Evolutionary conservation across 1,139 yeast genomes (phyloP).

Genomic region (Geotrichum klebahnii): DNA sequence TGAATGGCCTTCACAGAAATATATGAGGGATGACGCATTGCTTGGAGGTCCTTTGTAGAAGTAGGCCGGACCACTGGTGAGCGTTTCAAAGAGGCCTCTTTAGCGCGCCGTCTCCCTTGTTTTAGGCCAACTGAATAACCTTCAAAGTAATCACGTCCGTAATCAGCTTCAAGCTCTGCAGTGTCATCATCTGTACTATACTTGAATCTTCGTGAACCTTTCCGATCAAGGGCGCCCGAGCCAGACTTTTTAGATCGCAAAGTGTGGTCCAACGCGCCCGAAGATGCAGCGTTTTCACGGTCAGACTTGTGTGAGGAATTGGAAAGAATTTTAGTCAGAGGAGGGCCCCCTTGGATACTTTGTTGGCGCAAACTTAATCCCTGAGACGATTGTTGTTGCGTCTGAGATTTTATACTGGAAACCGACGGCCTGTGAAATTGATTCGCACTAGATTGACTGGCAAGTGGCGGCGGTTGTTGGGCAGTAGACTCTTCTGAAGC

Average conservation of each 20-base stretch:
- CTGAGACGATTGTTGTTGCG: not conserved
- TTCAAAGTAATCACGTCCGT: slow-evolving; percentile 61
- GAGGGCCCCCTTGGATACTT: not conserved
- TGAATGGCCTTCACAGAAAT: not conserved
- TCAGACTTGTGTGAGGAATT: slow-evolving; percentile 12
- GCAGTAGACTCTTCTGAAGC: too few relatives aligned
- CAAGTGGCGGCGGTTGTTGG: too few relatives aligned
- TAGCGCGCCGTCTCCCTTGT: slow-evolving; percentile 31
- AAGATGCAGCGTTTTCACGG: not conserved
- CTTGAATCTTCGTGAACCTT: slow-evolving; percentile 25
- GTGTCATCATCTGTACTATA: slow-evolving; percentile 68
- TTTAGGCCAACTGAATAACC: slow-evolving; percentile 69
- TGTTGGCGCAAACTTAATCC: not conserved
- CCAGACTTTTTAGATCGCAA: slow-evolving; percentile 3
- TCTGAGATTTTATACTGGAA: not conserved
- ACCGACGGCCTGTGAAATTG: not conserved
- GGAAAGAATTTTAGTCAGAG: slow-evolving; percentile 7
- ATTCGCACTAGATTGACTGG: not conserved
- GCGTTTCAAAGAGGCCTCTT: slow-evolving; percentile 10
- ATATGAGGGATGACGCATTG: not conserved
- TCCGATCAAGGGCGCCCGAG: slow-evolving; percentile 6
- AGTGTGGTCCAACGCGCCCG: not conserved
- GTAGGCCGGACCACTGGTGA: slow-evolving; percentile 4
- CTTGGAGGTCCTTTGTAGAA: slow-evolving; percentile 6
- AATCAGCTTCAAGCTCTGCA: slow-evolving; percentile 55